phyloP scores from a whole-genome alignment of 768 basidiomycete genomes.

The Lactarius hengduanensis region DNA sequence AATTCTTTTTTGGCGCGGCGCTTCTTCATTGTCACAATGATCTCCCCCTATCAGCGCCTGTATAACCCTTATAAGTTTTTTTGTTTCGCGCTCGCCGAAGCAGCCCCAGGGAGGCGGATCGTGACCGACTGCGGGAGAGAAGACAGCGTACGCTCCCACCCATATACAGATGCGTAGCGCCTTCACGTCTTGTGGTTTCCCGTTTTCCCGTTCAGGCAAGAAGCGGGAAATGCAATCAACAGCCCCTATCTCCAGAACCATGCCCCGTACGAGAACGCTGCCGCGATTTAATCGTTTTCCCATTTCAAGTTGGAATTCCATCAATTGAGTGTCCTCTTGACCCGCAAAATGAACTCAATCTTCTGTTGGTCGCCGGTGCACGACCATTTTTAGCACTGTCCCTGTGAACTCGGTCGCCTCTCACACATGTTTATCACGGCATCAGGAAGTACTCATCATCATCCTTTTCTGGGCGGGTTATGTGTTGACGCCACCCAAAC shows the following conservation, averaged over 20 bases:
- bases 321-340: background rate
- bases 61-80: background rate
- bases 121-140: constrained; percentile 17
- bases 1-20: background rate
- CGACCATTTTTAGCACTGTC: background rate
- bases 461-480: background rate
- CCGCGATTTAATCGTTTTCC: background rate
- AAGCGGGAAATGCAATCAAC: constrained; percentile 23
- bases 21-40: constrained; percentile 1
- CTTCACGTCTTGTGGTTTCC: constrained; percentile 19
- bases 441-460: background rate
- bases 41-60: constrained; percentile 9
- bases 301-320: background rate
- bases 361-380: background rate
- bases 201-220: constrained; percentile 23
- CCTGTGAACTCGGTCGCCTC: background rate
- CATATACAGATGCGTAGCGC: constrained; percentile 19
- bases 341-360: background rate
- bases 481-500: constrained; percentile 15
- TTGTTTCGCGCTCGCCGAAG: background rate
- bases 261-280: background rate
- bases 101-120: background rate
- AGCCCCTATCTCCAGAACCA: constrained; percentile 27
- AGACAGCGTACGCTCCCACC: constrained; percentile 9
- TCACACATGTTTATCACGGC: background rate